Conservation (phyloP, 1,284 basidiomycete genomes). For the Cystobasidium pallidum region DNA sequence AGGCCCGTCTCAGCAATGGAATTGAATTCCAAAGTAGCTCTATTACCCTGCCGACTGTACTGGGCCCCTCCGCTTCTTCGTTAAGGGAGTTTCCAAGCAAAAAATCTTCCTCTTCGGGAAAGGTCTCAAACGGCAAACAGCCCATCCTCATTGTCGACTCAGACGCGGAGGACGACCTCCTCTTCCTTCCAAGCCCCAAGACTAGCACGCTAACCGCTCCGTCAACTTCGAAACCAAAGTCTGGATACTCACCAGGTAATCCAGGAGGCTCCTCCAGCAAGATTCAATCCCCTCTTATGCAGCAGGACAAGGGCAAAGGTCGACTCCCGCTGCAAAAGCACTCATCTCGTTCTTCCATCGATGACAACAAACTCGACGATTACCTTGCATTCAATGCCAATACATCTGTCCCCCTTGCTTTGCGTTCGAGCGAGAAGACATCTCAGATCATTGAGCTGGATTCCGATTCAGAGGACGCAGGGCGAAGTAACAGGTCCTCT, state of each 20-base stretch:
- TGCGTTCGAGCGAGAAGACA: not conserved
- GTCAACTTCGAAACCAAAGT: not conserved
- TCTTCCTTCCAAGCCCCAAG: not conserved
- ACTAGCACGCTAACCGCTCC: not conserved
- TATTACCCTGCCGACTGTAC: not conserved
- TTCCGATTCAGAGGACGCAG: not conserved
- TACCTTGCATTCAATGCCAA: not conserved
- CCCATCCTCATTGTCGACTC: not conserved
- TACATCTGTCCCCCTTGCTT: not conserved
- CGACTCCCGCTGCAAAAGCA: not conserved
- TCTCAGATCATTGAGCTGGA: not conserved
- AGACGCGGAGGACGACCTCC: not conserved
- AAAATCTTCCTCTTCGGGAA: too few relatives aligned
- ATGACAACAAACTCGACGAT: not conserved
- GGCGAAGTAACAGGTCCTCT: not conserved
- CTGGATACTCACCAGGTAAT: not conserved
- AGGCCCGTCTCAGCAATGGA: not conserved
- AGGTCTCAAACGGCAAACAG: too few relatives aligned
- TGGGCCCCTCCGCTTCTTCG: too few relatives aligned
- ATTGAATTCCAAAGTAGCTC: too few relatives aligned
- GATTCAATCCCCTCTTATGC: not conserved
- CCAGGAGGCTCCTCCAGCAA: not conserved
- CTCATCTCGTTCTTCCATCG: not conserved
- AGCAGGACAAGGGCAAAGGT: constrained; percentile 8
- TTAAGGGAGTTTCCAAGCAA: too few relatives aligned